Evolutionary conservation across 371 early-diverging fungal species (phyloP).

Genomic region (Encephalitozoon intestinalis): DNA sequence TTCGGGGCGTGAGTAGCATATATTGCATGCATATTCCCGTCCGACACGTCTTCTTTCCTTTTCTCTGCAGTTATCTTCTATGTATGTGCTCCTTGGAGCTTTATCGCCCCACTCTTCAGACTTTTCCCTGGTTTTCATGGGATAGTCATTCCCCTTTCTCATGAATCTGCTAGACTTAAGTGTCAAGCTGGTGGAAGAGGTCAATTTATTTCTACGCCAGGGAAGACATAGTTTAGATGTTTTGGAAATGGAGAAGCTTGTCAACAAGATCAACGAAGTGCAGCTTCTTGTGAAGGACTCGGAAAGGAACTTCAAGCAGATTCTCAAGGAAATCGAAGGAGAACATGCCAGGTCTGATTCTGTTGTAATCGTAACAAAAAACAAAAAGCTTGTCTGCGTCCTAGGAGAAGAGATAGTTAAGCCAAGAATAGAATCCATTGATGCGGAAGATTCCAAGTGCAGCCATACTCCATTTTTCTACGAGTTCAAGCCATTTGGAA

Average conservation of each 20-base stretch:
- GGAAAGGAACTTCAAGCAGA: background rate
- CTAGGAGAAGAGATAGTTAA: slow-evolving; percentile 15
- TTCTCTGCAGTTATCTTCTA: background rate
- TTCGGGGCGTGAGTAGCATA: slow-evolving; percentile 42
- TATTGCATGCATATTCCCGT: slow-evolving; percentile 47
- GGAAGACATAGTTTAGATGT: background rate
- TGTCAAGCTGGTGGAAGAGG: slow-evolving; percentile 18
- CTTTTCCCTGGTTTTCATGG: background rate
- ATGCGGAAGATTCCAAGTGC: background rate
- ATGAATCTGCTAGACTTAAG: slow-evolving; percentile 14
- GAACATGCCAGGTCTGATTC: background rate
- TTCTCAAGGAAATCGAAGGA: background rate
- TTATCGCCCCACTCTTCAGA: background rate
- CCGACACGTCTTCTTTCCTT: background rate
- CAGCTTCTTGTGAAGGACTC: background rate
- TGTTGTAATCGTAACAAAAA: slow-evolving; percentile 2
- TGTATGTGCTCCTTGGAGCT: background rate
- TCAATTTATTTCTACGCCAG: slow-evolving; percentile 5
- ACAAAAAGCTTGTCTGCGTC: background rate
- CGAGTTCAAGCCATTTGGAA: background rate
- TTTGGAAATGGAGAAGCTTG: background rate
- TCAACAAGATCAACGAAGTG: background rate
- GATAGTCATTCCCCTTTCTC: background rate
- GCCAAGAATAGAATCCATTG: background rate
- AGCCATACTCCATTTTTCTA: background rate